These are phyloP conservation scores for Suhomyces yuchorum DNA, from an alignment of 1,139 yeast species.

Conservation along the genomic window DNA sequence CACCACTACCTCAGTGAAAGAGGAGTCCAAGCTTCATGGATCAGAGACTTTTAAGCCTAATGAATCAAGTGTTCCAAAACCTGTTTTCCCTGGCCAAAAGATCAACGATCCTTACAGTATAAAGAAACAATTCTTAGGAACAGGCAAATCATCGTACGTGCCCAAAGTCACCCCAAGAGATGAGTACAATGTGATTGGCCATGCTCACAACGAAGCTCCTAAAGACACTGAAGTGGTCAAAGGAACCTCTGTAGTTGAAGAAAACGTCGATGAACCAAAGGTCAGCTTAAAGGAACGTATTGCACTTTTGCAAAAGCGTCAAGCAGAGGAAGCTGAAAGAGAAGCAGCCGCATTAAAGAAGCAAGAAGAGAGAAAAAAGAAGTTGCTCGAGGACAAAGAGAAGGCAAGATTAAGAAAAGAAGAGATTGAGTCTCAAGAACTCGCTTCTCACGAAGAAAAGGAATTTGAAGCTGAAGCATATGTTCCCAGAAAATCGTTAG, in stretches of 20 bases:
- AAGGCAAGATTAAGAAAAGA: constrained; percentile 12
- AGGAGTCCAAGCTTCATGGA: background rate
- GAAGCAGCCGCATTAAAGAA: constrained; percentile 62
- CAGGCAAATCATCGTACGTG: constrained; percentile 47
- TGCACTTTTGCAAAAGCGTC: constrained; percentile 78
- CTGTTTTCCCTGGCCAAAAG: constrained; percentile 30
- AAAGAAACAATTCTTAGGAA: constrained; percentile 46
- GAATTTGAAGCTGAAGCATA: constrained; percentile 3
- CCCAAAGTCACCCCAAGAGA: constrained; percentile 49
- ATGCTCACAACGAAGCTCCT: constrained; percentile 30
- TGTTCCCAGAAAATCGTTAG: constrained; percentile 4
- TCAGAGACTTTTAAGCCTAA: background rate
- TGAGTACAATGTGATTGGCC: constrained; percentile 37
- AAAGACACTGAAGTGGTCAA: constrained; percentile 29
- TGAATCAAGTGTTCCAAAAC: constrained; percentile 22
- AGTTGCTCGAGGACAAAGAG: constrained; percentile 40
- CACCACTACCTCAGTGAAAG: background rate
- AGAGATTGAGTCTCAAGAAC: constrained; percentile 4
- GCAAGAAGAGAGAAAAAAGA: constrained; percentile 57
- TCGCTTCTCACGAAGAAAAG: constrained; percentile 2
- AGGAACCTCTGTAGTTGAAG: constrained; percentile 22
- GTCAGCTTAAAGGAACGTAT: constrained; percentile 86
- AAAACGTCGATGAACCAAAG: constrained; percentile 58
- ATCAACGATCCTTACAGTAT: constrained; percentile 45
- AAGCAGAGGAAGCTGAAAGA: constrained; percentile 77